phyloP scores from a whole-genome alignment of 2,329 filamentous ascomycete species.

The Aureobasidium uvarum region DNA sequence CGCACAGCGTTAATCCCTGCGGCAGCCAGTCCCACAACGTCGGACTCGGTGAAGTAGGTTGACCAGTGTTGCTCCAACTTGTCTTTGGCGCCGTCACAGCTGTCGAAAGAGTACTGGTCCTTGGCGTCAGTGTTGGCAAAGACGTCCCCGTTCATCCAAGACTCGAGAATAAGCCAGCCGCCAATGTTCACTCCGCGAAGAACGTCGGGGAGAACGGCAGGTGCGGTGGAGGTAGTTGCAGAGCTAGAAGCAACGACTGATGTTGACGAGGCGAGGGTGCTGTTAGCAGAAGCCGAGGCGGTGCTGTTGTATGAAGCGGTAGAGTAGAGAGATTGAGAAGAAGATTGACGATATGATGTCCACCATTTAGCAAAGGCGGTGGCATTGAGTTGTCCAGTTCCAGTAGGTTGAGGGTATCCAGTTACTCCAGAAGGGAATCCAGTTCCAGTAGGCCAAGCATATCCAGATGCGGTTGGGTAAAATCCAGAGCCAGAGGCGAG shows the following conservation, averaged over 20 bases:
- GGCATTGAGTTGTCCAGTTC: constrained; percentile 23
- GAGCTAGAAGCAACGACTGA: constrained; percentile 10
- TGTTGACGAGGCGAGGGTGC: not conserved
- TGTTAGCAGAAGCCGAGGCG: constrained; percentile 9
- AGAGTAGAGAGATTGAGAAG: constrained; percentile 23
- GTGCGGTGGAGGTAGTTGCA: constrained; percentile 1
- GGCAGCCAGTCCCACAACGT: constrained; percentile 45
- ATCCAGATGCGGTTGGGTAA: constrained; percentile 27
- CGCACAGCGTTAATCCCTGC: constrained; percentile 47
- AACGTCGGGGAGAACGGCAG: constrained; percentile 3
- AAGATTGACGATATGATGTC: constrained; percentile 19
- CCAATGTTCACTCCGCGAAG: constrained; percentile 42
- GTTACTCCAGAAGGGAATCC: constrained; percentile 26
- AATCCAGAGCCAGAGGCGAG: constrained; percentile 23
- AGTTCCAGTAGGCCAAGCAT: constrained; percentile 28
- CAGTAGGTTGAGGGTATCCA: constrained; percentile 24
- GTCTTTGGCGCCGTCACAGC: constrained; percentile 38
- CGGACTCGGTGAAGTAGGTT: constrained; percentile 43
- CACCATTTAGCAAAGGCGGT: constrained; percentile 20
- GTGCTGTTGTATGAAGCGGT: constrained; percentile 13
- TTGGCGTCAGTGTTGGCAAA: constrained; percentile 38
- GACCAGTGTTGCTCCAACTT: constrained; percentile 41
- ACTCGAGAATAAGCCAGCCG: constrained; percentile 41
- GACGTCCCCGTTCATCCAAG: constrained; percentile 40
- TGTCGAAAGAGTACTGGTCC: constrained; percentile 45